Conservation (phyloP, 768 basidiomycete species). For the Holtermannia corniformis region DNA sequence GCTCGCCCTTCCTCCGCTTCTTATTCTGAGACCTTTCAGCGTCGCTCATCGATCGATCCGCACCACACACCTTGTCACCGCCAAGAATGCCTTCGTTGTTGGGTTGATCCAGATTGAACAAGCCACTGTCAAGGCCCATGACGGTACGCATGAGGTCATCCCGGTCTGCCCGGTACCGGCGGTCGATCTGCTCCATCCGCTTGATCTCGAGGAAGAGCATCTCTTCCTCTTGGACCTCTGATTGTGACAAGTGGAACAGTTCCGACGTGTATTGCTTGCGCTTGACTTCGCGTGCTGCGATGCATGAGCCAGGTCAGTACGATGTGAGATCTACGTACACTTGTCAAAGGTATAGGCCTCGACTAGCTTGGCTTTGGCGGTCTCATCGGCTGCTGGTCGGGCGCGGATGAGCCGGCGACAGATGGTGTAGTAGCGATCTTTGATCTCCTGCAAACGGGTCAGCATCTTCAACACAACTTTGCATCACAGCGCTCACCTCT, state of each 20-base stretch:
- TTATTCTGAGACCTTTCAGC: constrained; percentile 22
- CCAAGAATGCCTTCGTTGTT: constrained; percentile 23
- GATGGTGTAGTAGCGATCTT: constrained; percentile 85
- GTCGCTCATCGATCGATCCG: background rate
- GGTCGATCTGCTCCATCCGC: constrained; percentile 86
- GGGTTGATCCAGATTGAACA: constrained; percentile 50
- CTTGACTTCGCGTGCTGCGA: constrained; percentile 70
- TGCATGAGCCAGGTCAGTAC: background rate
- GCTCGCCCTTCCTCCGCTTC: constrained; percentile 35
- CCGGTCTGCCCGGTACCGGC: constrained; percentile 74
- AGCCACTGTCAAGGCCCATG: constrained; percentile 76
- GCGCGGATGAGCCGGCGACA: constrained; percentile 79
- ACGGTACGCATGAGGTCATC: constrained; percentile 77
- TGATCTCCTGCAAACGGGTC: constrained; percentile 66
- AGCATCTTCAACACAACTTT: background rate
- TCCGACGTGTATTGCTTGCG: constrained; percentile 79
- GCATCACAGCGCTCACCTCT: constrained; percentile 50
- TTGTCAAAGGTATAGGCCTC: constrained; percentile 78
- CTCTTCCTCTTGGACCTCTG: constrained; percentile 90
- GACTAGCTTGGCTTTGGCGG: constrained; percentile 59
- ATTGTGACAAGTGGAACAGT: constrained; percentile 77
- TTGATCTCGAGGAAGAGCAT: constrained; percentile 87
- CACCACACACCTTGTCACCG: constrained; percentile 32
- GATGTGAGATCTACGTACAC: constrained; percentile 55
- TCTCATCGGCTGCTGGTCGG: constrained; percentile 75